phyloP scores from a whole-genome alignment of 2,329 filamentous ascomycete genomes.

The Daldinia sp. region DNA sequence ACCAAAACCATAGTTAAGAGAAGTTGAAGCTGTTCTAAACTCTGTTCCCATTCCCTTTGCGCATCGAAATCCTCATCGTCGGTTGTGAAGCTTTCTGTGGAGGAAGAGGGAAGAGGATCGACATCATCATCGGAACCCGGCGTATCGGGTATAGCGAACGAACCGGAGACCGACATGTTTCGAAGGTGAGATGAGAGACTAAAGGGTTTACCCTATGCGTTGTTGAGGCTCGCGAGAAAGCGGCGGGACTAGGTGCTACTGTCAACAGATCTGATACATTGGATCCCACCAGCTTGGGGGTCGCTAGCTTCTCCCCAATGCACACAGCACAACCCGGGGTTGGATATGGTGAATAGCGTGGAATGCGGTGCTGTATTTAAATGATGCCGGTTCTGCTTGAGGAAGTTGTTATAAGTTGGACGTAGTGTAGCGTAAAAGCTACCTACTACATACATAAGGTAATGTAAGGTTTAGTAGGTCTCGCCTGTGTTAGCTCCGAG shows the following conservation, averaged over 20 bases:
- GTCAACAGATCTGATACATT: conserved; percentile 45
- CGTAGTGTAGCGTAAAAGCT: neutral
- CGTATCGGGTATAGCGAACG: conserved; percentile 64
- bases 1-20: conserved; percentile 94
- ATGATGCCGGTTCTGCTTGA: conserved; percentile 23
- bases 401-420: conserved; percentile 25
- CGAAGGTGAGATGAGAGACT: conserved; percentile 42
- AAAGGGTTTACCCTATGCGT: conserved; percentile 32
- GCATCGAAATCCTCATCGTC: conserved; percentile 81
- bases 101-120: conserved; percentile 73
- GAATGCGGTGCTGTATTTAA: conserved; percentile 13
- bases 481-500: conserved; percentile 12
- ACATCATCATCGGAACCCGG: conserved; percentile 67
- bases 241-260: conserved; percentile 45
- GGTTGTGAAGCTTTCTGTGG: conserved; percentile 62
- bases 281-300: conserved; percentile 23
- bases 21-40: conserved; percentile 91
- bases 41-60: conserved; percentile 94
- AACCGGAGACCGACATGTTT: conserved; percentile 58
- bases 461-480: neutral
- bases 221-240: conserved; percentile 30
- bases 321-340: conserved; percentile 3
- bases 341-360: conserved; percentile 8
- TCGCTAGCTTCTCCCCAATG: conserved; percentile 21
- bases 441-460: neutral